These are phyloP conservation scores for Fusarium bulbicola DNA, from an alignment of 2,329 filamentous ascomycete species.

Conservation along the genomic window DNA sequence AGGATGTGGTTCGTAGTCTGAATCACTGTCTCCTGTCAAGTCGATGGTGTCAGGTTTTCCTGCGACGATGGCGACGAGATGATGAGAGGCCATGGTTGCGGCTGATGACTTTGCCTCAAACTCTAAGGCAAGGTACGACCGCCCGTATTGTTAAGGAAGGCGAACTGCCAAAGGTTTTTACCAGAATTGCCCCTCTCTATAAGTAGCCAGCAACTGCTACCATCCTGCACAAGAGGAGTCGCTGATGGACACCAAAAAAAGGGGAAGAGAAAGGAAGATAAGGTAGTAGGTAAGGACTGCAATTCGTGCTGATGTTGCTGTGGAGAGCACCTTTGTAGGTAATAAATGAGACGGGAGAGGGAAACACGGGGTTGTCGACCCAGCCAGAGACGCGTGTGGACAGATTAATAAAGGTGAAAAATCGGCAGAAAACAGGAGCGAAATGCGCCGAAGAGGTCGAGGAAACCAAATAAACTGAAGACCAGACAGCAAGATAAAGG, in stretches of 20 bases:
- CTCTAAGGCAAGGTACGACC: conserved; percentile 14
- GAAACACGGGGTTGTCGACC: conserved; percentile 27
- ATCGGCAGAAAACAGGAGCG: conserved; percentile 7
- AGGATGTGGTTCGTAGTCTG: not conserved
- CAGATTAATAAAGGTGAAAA: conserved; percentile 17
- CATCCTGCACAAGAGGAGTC: conserved; percentile 33
- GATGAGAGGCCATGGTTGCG: conserved; percentile 18
- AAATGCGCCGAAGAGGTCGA: not conserved
- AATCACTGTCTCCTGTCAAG: conserved; percentile 27
- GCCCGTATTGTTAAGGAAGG: not conserved
- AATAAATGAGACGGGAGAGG: conserved; percentile 1
- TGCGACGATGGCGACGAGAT: conserved; percentile 7
- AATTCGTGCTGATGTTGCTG: conserved; percentile 9
- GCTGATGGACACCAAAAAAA: not conserved
- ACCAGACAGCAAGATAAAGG: not conserved
- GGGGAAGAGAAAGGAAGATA: not conserved
- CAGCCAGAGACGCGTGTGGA: conserved; percentile 29
- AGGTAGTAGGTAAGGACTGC: conserved; percentile 4
- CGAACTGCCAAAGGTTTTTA: conserved; percentile 37
- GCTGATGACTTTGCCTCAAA: conserved; percentile 31
- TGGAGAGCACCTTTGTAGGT: conserved; percentile 22
- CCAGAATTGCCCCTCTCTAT: conserved; percentile 41
- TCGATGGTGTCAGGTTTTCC: conserved; percentile 23
- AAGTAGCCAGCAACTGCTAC: conserved; percentile 28
- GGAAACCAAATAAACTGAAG: not conserved